These are phyloP conservation scores for Hygrocybe coccinea DNA, from an alignment of 768 basidiomycete genomes.

Conservation along the genomic window DNA sequence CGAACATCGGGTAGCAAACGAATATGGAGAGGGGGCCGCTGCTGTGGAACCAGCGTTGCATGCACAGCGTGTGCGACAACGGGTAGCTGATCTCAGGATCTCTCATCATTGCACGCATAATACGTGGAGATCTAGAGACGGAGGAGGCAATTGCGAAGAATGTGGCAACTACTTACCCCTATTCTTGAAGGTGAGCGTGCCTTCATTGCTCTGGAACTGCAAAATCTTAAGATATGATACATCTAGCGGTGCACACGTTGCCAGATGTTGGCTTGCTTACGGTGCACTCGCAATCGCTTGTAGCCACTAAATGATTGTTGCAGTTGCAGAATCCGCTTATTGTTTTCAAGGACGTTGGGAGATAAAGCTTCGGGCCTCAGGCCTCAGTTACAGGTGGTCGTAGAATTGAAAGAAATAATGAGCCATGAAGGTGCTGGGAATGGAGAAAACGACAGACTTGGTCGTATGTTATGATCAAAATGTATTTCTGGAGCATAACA, in stretches of 20 bases:
- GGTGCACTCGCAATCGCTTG: conserved; percentile 38
- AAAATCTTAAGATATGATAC: background rate
- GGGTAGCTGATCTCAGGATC: conserved; percentile 36
- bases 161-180: conserved; percentile 36
- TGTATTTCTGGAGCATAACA: no score
- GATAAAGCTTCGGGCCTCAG: no score
- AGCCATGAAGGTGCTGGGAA: no score
- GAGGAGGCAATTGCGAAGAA: conserved; percentile 40
- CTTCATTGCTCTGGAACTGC: background rate
- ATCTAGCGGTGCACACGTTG: conserved; percentile 36
- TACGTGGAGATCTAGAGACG: conserved; percentile 31
- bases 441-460: no score
- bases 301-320: conserved; percentile 9
- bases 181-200: conserved; percentile 47
- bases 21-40: conserved; percentile 27
- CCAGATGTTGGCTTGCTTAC: conserved; percentile 34
- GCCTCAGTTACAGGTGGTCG: no score
- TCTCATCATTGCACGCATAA: conserved; percentile 48
- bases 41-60: conserved; percentile 27
- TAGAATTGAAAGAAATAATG: no score
- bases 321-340: no score
- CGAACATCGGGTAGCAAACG: conserved; percentile 41
- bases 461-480: no score
- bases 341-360: no score
- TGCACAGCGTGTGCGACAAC: conserved; percentile 28